phyloP scores from a whole-genome alignment of 495 filamentous ascomycete species.

The Penicillium paradoxum region DNA sequence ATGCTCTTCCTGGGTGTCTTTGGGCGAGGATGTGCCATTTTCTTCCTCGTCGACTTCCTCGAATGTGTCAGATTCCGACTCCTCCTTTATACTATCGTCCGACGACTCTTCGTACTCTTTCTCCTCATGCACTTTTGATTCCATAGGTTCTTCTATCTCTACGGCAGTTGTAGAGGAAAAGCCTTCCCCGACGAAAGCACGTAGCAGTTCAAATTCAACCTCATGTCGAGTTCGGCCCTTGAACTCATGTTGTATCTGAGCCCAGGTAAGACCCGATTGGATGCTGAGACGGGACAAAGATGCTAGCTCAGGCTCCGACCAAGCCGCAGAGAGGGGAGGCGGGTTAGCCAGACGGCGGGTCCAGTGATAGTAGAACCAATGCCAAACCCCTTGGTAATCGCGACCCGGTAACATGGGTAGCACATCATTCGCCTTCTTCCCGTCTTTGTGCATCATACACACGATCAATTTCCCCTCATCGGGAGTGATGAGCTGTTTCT shows the following conservation, averaged over 20 bases:
- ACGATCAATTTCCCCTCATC: constrained; percentile 35
- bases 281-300: constrained; percentile 26
- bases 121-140: not conserved
- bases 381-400: constrained; percentile 15
- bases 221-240: constrained; percentile 30
- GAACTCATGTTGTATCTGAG: constrained; percentile 24
- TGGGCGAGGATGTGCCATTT: not conserved
- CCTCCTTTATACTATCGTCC: not conserved
- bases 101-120: not conserved
- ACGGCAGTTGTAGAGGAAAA: constrained; percentile 2
- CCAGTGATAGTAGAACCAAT: constrained; percentile 36
- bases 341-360: constrained; percentile 27
- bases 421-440: constrained; percentile 32
- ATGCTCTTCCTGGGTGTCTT: not conserved
- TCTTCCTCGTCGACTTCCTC: not conserved
- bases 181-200: constrained; percentile 26
- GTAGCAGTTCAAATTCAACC: constrained; percentile 38
- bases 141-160: not conserved
- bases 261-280: constrained; percentile 31
- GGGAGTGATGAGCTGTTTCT: constrained; percentile 20
- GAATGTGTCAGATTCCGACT: not conserved
- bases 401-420: constrained; percentile 24
- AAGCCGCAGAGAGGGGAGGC: constrained; percentile 27
- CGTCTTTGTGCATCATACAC: constrained; percentile 27
- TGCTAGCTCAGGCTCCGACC: constrained; percentile 31